Base-by-base conservation (phyloP, 805 yeast species). In the Ogataea methylovora region DNA sequence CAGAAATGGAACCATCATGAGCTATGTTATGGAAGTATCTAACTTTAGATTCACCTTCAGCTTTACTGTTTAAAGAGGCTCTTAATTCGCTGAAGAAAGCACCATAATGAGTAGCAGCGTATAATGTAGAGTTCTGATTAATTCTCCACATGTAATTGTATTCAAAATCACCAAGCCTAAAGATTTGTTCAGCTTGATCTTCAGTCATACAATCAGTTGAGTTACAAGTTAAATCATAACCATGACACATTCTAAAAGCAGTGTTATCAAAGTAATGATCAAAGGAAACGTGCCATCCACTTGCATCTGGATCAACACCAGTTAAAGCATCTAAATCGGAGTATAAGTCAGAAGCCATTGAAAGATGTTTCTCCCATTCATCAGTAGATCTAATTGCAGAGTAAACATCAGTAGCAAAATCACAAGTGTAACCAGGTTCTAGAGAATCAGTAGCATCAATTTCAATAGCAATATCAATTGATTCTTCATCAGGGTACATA, bases 221-320 rank as follows among this genome's bases (percentile, higher is more conserved):
- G 26, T 43, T 36, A 36, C 63, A 57, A 7, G 60, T 51, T 22
- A 63, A 56, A 19, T 55, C 56, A 28, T 49, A 50, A 19, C 52
- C 54, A 34, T 63, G 60, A 41, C 71, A 65, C 3, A 54, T 44
- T 39, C 66, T 58, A 25, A 61, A 54, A 11, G 63, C 60, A 36
- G 63, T 48, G 39, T 62, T 65, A 41, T 65, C 71, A 38, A 58
- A 54, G 54, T 58, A 62, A 42, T 65, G 71, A 37, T 65, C 71
- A 19, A 52, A 51, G 19, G 52, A 46, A 7, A 35, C 31, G 31
- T 44, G 51, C 54, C 56, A 54, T 7, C 33, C 52, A 22, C 27
- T 24, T 29, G 44, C 41, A 3, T 35, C 39, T 4, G 46, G 36
- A 13, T 39, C 39, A 22, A 51, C 48, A 4, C 56, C 55, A 19